Evolutionary conservation across 2,329 filamentous ascomycete genomes (phyloP).

Genomic region (Trichothecium roseum): DNA sequence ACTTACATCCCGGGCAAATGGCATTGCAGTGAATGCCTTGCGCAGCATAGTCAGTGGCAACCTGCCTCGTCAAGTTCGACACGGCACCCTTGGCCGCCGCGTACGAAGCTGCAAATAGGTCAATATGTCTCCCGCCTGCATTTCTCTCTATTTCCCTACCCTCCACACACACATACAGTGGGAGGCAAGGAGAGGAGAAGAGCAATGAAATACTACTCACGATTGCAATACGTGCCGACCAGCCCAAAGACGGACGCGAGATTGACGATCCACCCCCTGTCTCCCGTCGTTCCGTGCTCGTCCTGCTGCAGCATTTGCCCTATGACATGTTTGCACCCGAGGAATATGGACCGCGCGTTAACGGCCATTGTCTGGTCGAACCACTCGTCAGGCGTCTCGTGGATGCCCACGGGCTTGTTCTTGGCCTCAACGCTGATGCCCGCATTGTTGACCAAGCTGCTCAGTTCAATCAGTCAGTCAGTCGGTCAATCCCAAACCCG

Average conservation of each 20-base stretch:
- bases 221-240: slow-evolving; percentile 17
- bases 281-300: slow-evolving; percentile 18
- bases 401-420: slow-evolving; percentile 24
- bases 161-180: no score
- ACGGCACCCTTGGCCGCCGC: slow-evolving; percentile 39
- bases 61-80: slow-evolving; percentile 33
- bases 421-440: slow-evolving; percentile 25
- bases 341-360: slow-evolving; percentile 25
- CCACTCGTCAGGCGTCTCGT: slow-evolving; percentile 30
- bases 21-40: slow-evolving; percentile 41
- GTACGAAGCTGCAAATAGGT: slow-evolving; percentile 23
- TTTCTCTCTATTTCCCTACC: no score
- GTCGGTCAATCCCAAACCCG: no score
- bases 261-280: slow-evolving; percentile 40
- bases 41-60: slow-evolving; percentile 37
- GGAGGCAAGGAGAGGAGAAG: no score
- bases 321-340: slow-evolving; percentile 32
- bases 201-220: slow-evolving; percentile 9
- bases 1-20: slow-evolving; percentile 37
- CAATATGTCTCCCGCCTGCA: no score
- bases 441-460: slow-evolving; percentile 29
- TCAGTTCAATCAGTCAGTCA: slow-evolving; percentile 9
- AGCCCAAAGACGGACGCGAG: slow-evolving; percentile 32
- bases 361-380: slow-evolving; percentile 32
- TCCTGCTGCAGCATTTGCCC: slow-evolving; percentile 39